Evolutionary conservation across 148 eudicot species (phyloP).

Genomic region (Salicornia ramosissima): DNA sequence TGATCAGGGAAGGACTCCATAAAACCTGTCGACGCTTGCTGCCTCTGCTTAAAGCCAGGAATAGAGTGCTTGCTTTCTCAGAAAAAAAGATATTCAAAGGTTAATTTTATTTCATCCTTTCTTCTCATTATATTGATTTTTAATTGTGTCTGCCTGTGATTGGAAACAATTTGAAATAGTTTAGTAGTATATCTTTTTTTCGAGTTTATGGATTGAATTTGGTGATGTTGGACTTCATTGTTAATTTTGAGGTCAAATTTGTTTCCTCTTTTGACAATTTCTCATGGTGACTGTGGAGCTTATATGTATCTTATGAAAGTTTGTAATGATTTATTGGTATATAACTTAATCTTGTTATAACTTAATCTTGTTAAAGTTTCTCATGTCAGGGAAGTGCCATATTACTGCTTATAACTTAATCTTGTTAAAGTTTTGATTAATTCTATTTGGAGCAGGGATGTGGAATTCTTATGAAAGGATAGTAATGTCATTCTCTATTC

Average conservation of each 20-base stretch:
- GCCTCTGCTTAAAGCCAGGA: slow-evolving; percentile 78
- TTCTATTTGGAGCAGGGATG: neutral
- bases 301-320: too few relatives aligned
- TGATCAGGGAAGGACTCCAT: slow-evolving; percentile 86
- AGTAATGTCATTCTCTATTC: neutral
- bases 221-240: neutral
- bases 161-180: neutral
- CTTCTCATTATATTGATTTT: too few relatives aligned
- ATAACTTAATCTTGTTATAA: too few relatives aligned
- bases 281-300: too few relatives aligned
- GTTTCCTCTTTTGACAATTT: too few relatives aligned
- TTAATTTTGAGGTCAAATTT: neutral
- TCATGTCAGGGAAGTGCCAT: too few relatives aligned
- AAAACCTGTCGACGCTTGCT: slow-evolving; percentile 83
- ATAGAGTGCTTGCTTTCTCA: slow-evolving; percentile 87
- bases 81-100: slow-evolving; percentile 93
- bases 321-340: too few relatives aligned
- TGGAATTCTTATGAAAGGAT: neutral
- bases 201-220: neutral
- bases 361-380: too few relatives aligned
- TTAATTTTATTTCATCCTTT: slow-evolving; percentile 12
- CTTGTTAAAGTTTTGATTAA: too few relatives aligned
- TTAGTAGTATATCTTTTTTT: neutral
- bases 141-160: too few relatives aligned
- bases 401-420: too few relatives aligned